Percentiles rank a stretch among this genome's conserved stretches.
phyloP scores from a whole-genome alignment of 495 filamentous ascomycete species.

The Talaromyces trachyspermus region DNA sequence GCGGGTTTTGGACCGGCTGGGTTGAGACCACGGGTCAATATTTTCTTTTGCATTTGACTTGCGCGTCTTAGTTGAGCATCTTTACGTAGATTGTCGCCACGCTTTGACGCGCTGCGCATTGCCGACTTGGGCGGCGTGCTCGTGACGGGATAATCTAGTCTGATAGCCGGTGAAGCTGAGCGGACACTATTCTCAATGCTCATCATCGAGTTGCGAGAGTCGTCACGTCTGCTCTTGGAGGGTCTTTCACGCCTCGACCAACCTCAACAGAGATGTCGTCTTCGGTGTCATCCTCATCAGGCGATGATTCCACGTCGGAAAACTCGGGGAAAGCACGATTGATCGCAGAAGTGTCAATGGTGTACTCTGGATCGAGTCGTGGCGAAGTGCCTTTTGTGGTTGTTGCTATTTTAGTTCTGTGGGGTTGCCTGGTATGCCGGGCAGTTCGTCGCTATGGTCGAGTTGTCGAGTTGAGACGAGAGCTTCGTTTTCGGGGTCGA shows the following conservation, averaged over 20 bases:
- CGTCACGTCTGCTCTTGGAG: slow-evolving; percentile 26
- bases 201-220: slow-evolving; percentile 38
- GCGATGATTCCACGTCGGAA: slow-evolving; percentile 35
- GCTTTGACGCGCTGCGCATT: slow-evolving; percentile 18
- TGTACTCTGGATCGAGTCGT: slow-evolving; percentile 36
- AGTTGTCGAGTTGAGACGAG: slow-evolving; percentile 42
- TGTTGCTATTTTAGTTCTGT: slow-evolving; percentile 14
- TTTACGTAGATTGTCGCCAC: slow-evolving; percentile 36
- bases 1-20: slow-evolving; percentile 16
- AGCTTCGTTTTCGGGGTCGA: slow-evolving; percentile 47
- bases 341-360: slow-evolving; percentile 56
- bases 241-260: slow-evolving; percentile 33
- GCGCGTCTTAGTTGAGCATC: slow-evolving; percentile 38
- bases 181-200: slow-evolving; percentile 42
- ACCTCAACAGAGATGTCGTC: slow-evolving; percentile 37
- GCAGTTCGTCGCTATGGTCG: slow-evolving; percentile 27
- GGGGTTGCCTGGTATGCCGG: slow-evolving; percentile 27
- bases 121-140: slow-evolving; percentile 35
- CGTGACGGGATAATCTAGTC: slow-evolving; percentile 35
- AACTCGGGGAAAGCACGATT: slow-evolving; percentile 58
- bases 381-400: slow-evolving; percentile 15
- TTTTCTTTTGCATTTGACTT: slow-evolving; percentile 40
- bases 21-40: slow-evolving; percentile 31
- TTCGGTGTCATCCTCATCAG: slow-evolving; percentile 29
- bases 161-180: slow-evolving; percentile 39